Evolutionary conservation across 768 basidiomycete species (phyloP), one percentile per base, ranked within the genome.

Genomic region (Hericium alpestre): DNA sequence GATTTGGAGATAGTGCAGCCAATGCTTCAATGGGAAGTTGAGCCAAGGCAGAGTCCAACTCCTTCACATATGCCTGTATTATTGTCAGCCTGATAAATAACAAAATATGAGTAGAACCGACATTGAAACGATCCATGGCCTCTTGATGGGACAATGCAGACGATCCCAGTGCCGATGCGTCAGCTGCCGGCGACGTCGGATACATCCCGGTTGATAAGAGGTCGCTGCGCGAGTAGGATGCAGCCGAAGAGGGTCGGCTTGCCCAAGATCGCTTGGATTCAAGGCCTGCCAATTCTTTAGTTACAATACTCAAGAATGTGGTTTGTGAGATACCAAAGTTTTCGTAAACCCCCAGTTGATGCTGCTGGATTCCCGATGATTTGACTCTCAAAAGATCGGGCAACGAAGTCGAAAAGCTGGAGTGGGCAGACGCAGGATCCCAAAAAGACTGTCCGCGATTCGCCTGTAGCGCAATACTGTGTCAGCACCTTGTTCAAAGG

Each of bases 331-430:
- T 65, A 82, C 92, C 86, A 62, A 99, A 98, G 67, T 99, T 96
- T 63, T 97, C 93, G 71, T 99, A 99, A 11, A 99, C 93, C 50
- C 82, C 80, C 38, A 84, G 72, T 70, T 99, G 96, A 61, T 84
- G 81, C 18, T 79, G 74, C 60, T 90, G 86, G 10, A 99, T 74
- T 40, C 96, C 96, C 47, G 76, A 82, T 11, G 83, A 75, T 65
- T 90, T 88, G 68, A 98, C 81, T 39, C 93, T 83, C 51, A 99
- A 74, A 25, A 90, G 85, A 63, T 98, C 93, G 3, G 96, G 96
- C 46, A 99, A 78, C 54, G 74, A 80, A 3, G 78, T 71, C 4
- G 83, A 79, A 64, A 90, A 88, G 58, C 79, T 84, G 8, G 88
- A 80, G 15, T 74, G 82, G 57, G 78, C 80, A 59, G 88, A 86